Evolutionary conservation across 306 rosid species (phyloP), one percentile per base, ranked within the genome.

Genomic region (Lagenaria siceraria): DNA sequence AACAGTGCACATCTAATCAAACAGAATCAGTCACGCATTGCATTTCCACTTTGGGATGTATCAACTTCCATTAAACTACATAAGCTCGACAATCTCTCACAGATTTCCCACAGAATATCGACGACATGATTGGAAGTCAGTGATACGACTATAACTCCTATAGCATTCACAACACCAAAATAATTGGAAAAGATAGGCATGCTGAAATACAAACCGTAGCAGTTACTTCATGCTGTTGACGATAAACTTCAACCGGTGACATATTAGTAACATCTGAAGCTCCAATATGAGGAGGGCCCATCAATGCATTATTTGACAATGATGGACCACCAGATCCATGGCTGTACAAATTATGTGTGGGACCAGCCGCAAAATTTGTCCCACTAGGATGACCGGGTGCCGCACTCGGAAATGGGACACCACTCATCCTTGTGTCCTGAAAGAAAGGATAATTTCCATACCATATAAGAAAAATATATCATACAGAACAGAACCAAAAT

Each of bases 171-270:
- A 22, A 40, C 31, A 19, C 29, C 71, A 19, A 38, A 19, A 66
- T 29, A 43, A 76, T 73, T n/a, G 55, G 18, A 24, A 73, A 40
- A 81, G 48, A 35, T 46, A 43, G 43, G 48, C 48, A 78, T 43
- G 33, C 43, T 40, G 48, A 78, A 85, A 64, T 60, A 85, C 97
- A 73, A 22, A 95, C 99, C 91, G 93, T 71, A 75, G 96, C 97
- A 70, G 92, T 88, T 81, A 96, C 96, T 90, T 96, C 99, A 75
- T 96, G 96, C 52, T 92, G 90, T 85, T 87, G 97, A 76, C 96
- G 78, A 82, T 96, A 96, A 80, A 79, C 82, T 88, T 90, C 97
- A 88, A 82, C 92, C 15, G 96, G 89, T 35, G 99, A 89, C 80
- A 92, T 88, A 79, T 85, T 78, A 15, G 90, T 36, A 79, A 82